Evolutionary conservation across 306 rosid species (phyloP).

Genomic region (Cucurbita moschata): DNA sequence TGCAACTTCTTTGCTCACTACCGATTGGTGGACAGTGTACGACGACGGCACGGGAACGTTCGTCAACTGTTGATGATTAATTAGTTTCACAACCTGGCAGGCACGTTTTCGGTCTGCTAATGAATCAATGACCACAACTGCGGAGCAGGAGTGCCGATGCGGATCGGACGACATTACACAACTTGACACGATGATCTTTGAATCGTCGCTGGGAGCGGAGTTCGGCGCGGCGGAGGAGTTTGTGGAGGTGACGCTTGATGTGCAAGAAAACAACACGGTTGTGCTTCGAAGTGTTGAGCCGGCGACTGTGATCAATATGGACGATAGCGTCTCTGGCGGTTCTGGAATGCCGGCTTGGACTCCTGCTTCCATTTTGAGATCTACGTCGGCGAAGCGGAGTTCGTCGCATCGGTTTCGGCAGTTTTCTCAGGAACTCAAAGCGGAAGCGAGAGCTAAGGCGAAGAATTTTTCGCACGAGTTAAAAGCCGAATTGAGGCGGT

Average conservation of each 20-base stretch:
- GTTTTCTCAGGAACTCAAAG: conserved; percentile 87
- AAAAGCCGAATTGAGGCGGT: conserved; percentile 47
- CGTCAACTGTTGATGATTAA: not conserved
- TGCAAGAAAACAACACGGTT: conserved; percentile 74
- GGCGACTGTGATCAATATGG: conserved; percentile 38
- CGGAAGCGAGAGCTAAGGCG: conserved; percentile 84
- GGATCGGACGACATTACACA: conserved; percentile 60
- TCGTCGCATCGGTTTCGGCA: conserved; percentile 60
- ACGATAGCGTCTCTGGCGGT: conserved; percentile 11
- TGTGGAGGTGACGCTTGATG: conserved; percentile 86
- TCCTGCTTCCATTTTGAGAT: conserved; percentile 30
- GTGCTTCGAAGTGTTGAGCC: conserved; percentile 95
- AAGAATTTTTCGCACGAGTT: conserved; percentile 83
- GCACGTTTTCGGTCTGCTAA: not conserved
- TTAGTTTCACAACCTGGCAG: not conserved
- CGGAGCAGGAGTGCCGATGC: conserved; percentile 63
- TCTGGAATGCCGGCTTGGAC: conserved; percentile 24
- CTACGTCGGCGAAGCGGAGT: conserved; percentile 41
- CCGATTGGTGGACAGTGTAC: not conserved
- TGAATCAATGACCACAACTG: conserved; percentile 28
- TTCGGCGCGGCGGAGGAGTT: conserved; percentile 48
- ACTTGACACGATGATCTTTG: conserved; percentile 22
- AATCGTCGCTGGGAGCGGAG: conserved; percentile 59
- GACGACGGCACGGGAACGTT: not conserved
- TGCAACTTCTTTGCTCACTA: not conserved